Base-by-base conservation (phyloP, 352 stramenopile species). In the Phytophthora boehmeriae region DNA sequence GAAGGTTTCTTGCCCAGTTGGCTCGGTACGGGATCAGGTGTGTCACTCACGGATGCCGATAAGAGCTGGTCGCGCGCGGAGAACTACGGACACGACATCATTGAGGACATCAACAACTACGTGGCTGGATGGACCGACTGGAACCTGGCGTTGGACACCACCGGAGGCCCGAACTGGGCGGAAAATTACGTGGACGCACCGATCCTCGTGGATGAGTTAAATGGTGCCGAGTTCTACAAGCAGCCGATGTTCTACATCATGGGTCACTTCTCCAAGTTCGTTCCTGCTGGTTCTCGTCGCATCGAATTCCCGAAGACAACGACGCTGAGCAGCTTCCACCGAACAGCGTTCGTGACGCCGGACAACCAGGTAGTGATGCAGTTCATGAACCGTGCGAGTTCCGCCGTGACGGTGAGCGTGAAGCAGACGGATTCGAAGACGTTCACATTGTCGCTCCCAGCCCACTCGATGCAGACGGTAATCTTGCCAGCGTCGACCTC, bases 91-190 rank as follows among this genome's bases (percentile, higher is more conserved):
- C 80, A 85, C 45, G 84, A 95, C 59, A 91, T 96, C 50, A 83
- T 96, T 54, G 73, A 83, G 51, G 85, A 96, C 68, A 38, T 96
- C n/a, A 77, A 73, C 44, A 92, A 87, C 69, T 83, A 77, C 60
- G 77, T 84, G 9, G 61, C 66, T 8, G 82, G 83, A 8, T 96
- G 85, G 85, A 89, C 66, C 25, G 83, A 96, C 75, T 96, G 88
- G 85, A 96, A 96, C 64, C 49, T 95, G 14, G 64, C 78, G 44
- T 71, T 96, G 14, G 68, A 89, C 63, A 76, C 70, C 28, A 60
- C 43, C 11, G 75, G 77, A 14, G 88, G 87, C 0, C 88, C 88
- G 0, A 92, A 84, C 50, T 90, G 89, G 78, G 62, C 67, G 23
- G 36, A 60, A 19, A 92, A 92, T 68, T 20, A 69, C 9, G 80